Percentiles rank a stretch among this genome's conserved stretches.
Conservation (phyloP, 1,284 basidiomycete genomes). For the Ceratobasidium sp. region DNA sequence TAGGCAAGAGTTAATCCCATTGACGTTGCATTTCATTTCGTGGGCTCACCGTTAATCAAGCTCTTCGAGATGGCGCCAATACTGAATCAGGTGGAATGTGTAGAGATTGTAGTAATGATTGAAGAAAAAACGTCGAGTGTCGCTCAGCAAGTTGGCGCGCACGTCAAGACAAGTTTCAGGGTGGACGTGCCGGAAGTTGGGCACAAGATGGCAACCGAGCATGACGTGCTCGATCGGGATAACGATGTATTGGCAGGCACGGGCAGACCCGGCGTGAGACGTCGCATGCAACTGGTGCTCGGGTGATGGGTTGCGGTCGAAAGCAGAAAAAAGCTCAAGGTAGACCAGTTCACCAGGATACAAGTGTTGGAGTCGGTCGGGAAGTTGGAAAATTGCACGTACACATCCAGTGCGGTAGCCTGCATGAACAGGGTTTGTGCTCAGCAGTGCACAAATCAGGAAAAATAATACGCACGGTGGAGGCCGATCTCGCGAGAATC, state of each 20-base stretch:
- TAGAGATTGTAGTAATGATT: conserved; percentile 14
- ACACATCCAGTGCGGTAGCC: conserved; percentile 23
- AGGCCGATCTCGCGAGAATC: background rate
- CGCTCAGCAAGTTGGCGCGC: background rate
- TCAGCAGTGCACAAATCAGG: too few relatives aligned
- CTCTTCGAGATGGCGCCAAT: background rate
- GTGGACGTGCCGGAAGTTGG: background rate
- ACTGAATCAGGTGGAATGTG: background rate
- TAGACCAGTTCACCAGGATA: conserved; percentile 20
- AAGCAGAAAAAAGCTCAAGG: conserved; percentile 10
- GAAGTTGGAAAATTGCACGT: conserved; percentile 16
- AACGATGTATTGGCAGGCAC: background rate
- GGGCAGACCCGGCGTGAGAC: too few relatives aligned
- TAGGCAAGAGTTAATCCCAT: too few relatives aligned
- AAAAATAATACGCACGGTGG: background rate
- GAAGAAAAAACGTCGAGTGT: background rate
- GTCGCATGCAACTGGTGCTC: too few relatives aligned
- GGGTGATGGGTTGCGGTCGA: background rate
- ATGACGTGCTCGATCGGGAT: background rate
- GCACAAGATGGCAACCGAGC: background rate
- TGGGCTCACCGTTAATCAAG: background rate
- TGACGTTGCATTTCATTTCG: too few relatives aligned
- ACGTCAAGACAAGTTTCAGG: background rate
- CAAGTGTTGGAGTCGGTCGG: background rate
- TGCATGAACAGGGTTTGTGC: background rate